Percentiles rank a stretch among this genome's conserved stretches.
Conservation (phyloP, 2,329 filamentous ascomycete genomes). For the Fusarium sp. region DNA sequence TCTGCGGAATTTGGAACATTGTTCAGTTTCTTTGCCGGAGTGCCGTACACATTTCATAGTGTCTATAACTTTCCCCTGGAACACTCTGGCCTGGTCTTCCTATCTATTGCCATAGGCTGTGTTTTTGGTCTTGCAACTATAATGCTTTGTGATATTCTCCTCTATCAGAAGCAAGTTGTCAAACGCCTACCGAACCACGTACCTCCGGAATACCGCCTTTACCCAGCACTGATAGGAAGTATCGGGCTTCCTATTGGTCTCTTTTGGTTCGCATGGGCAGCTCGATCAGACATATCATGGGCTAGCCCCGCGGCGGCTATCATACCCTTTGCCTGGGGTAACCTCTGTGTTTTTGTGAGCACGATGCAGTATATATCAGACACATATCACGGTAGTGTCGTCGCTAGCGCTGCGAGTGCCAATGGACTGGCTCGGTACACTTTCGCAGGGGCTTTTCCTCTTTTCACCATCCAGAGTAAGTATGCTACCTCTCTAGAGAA, state of each 20-base stretch:
- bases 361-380: conserved; percentile 63
- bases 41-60: conserved; percentile 57
- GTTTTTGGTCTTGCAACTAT: conserved; percentile 54
- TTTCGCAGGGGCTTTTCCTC: conserved; percentile 64
- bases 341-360: conserved; percentile 65
- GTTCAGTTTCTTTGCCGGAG: conserved; percentile 61
- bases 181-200: conserved; percentile 48
- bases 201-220: conserved; percentile 64
- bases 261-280: conserved; percentile 69
- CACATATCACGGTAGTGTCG: conserved; percentile 61
- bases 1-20: conserved; percentile 60
- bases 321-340: conserved; percentile 66
- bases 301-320: conserved; percentile 59
- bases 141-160: conserved; percentile 50
- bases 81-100: conserved; percentile 55
- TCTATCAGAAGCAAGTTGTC: conserved; percentile 52
- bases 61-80: conserved; percentile 56
- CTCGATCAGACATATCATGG: conserved; percentile 56
- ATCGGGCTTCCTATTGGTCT: conserved; percentile 60
- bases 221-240: conserved; percentile 65
- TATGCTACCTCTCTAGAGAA: background rate
- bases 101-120: conserved; percentile 56
- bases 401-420: conserved; percentile 66
- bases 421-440: conserved; percentile 65
- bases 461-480: conserved; percentile 66